Evolutionary conservation across 345 rosid species (phyloP), one percentile per base, ranked within the genome.

Genomic region (Populus deltoides): DNA sequence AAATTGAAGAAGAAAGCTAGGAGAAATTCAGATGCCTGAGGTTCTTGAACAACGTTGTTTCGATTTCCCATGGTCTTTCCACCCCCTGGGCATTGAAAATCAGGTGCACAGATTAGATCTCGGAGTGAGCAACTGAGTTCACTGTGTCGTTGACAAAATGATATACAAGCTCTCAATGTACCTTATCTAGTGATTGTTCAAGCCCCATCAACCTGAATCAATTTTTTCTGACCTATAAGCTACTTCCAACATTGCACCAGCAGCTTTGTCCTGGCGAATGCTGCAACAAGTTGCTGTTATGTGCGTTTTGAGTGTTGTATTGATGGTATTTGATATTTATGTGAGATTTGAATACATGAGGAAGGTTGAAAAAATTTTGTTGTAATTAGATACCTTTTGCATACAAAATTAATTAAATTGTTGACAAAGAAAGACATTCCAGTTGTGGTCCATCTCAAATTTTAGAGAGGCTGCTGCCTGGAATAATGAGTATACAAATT

Each of bases 1-100:
- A 92, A 92, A 77, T 33, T 71, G 43, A 87, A 82, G 86, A 93
- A 95, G 89, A 91, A 82, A 84, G 76, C 43, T 3, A 78, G 87
- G 55, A 83, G 86, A 63, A 73, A 78, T 22, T 53, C 76, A 13
- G 84, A 81, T 31, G 75, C 45, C 59, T 86, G 85, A 84, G 82
- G 8, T 20, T 41, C 73, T 24, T 10, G 27, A 3, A 15, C 17
- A 4, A 7, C 13, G 59, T n/a, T 66, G 39, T 73, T 38, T 36
- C 66, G 7, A 55, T 55, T 22, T n/a, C 27, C 27, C 62, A 8
- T 8, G 10, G 27, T 22, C 27, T 55, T 43, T 55, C 62, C 27
- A 55, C 22, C 25, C 24, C 62, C 24, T 1, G 17, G 18, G 18
- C 18, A 12, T 0, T 47, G 18, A 47, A 47, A 47, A 47, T 15